Evolutionary conservation across 2,329 filamentous ascomycete species (phyloP).

Genomic region (Xylariaceae sp.): DNA sequence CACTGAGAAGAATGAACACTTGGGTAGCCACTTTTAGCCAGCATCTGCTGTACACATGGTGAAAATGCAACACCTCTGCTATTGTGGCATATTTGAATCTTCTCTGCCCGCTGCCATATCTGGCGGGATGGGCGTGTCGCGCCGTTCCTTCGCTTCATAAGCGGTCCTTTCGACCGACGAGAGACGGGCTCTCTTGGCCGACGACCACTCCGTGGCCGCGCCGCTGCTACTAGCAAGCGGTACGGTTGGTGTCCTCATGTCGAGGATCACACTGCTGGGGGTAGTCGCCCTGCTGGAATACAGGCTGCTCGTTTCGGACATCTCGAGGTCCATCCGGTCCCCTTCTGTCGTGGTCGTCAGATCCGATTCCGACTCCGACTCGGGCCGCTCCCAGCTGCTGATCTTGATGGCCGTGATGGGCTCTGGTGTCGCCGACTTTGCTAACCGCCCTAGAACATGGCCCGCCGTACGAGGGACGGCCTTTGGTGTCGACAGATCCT

Average conservation of each 20-base stretch:
- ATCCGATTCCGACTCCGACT: constrained; percentile 23
- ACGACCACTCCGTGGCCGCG: constrained; percentile 1
- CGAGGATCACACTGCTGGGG: constrained; percentile 27
- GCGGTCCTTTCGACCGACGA: constrained; percentile 27
- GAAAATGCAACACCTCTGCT: too few relatives aligned
- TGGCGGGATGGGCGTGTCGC: constrained; percentile 34
- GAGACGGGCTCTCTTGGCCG: constrained; percentile 17
- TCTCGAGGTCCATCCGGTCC: constrained; percentile 38
- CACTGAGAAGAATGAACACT: too few relatives aligned
- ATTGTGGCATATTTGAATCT: neutral
- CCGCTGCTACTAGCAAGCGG: neutral
- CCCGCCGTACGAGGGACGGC: constrained; percentile 11
- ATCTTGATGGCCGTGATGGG: constrained; percentile 21
- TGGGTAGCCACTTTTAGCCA: too few relatives aligned
- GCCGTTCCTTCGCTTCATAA: constrained; percentile 26
- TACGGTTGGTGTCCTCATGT: constrained; percentile 36
- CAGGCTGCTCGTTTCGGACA: constrained; percentile 44
- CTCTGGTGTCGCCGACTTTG: constrained; percentile 16
- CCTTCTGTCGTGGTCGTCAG: constrained; percentile 10
- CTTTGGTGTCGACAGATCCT: constrained; percentile 22
- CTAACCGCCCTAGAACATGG: constrained; percentile 2
- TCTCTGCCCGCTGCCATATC: constrained; percentile 21
- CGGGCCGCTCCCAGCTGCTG: constrained; percentile 37
- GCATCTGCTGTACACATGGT: too few relatives aligned
- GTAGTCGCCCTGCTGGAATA: constrained; percentile 32